phyloP scores from a whole-genome alignment of 2,329 filamentous ascomycete genomes.

The Hypoxylon sp. region DNA sequence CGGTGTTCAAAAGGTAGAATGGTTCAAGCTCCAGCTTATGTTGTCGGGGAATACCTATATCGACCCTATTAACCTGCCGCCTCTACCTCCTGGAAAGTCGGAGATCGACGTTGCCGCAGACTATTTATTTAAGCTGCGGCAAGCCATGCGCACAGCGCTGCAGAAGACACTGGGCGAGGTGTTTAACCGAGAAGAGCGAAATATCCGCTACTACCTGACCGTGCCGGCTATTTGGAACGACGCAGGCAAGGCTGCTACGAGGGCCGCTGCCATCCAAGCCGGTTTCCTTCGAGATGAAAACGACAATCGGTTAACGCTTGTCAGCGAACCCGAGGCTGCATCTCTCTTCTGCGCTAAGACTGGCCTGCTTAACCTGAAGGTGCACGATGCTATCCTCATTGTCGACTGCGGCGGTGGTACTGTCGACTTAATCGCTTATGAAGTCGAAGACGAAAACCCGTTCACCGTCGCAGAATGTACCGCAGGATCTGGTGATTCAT shows the following conservation, averaged over 20 bases:
- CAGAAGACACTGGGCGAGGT: constrained; percentile 98
- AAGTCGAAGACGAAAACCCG: constrained; percentile 96
- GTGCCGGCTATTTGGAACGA: constrained; percentile 99
- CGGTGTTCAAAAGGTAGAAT: constrained; percentile 98
- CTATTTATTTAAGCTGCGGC: constrained; percentile 97
- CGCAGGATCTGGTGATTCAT: constrained; percentile 96
- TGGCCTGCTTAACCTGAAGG: constrained; percentile 93
- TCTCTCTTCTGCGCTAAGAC: constrained; percentile 99
- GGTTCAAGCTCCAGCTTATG: constrained; percentile 99
- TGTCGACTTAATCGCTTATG: constrained; percentile 98
- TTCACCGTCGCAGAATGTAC: constrained; percentile 98
- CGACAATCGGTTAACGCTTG: constrained; percentile 93
- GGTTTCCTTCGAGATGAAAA: constrained; percentile 98
- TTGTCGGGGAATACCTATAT: constrained; percentile 99
- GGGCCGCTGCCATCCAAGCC: constrained; percentile 95
- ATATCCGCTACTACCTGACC: constrained; percentile 97
- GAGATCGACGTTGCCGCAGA: constrained; percentile 99
- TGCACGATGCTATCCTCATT: constrained; percentile 98
- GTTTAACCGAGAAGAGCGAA: constrained; percentile 97
- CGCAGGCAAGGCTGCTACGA: constrained; percentile 95
- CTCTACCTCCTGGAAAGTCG: constrained; percentile 96
- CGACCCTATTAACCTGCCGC: constrained; percentile 97
- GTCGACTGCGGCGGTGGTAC: constrained; percentile 99
- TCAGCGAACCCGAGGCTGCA: constrained; percentile 96
- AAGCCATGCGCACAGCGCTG: constrained; percentile 95